A percentile compares a stretch with the other conserved stretches of the same genome.
These are phyloP conservation scores for Cytospora chrysosperma DNA, from an alignment of 2,329 filamentous ascomycete species.

Conservation along the genomic window DNA sequence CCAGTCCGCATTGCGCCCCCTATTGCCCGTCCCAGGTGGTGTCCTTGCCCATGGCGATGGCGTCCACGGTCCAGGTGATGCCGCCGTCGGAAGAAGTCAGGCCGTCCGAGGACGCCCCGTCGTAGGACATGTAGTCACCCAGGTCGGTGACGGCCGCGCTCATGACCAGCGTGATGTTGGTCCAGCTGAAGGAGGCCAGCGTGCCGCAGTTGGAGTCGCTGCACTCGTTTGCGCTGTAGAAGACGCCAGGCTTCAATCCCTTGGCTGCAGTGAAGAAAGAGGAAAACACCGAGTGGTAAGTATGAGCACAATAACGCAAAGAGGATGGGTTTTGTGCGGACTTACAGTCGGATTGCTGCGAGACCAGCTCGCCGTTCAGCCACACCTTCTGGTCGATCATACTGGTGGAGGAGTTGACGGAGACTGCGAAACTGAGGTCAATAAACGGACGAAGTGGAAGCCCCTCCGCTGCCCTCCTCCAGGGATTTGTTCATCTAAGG, in stretches of 20 bases:
- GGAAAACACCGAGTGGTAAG: neutral
- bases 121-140: conserved; percentile 6
- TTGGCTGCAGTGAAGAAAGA: neutral
- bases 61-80: conserved; percentile 17
- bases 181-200: conserved; percentile 18
- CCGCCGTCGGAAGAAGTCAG: conserved; percentile 19
- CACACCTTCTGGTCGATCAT: conserved; percentile 21
- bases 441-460: neutral
- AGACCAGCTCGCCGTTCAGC: conserved; percentile 21
- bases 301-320: neutral
- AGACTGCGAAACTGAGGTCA: neutral
- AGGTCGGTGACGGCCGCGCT: conserved; percentile 17
- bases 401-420: conserved; percentile 7
- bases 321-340: neutral
- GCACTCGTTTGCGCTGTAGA: conserved; percentile 22
- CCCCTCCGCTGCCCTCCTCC: too few relatives aligned
- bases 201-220: conserved; percentile 18
- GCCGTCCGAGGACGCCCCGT: conserved; percentile 11
- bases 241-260: conserved; percentile 22
- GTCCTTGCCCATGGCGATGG: conserved; percentile 13
- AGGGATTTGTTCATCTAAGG: too few relatives aligned
- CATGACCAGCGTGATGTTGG: conserved; percentile 13
- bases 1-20: neutral
- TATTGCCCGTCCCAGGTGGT: conserved; percentile 1
- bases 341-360: conserved; percentile 17